Evolutionary conservation across 2,329 filamentous ascomycete genomes (phyloP), one percentile per base, ranked within the genome.

Genomic region (Erysiphe neolycopersici): DNA sequence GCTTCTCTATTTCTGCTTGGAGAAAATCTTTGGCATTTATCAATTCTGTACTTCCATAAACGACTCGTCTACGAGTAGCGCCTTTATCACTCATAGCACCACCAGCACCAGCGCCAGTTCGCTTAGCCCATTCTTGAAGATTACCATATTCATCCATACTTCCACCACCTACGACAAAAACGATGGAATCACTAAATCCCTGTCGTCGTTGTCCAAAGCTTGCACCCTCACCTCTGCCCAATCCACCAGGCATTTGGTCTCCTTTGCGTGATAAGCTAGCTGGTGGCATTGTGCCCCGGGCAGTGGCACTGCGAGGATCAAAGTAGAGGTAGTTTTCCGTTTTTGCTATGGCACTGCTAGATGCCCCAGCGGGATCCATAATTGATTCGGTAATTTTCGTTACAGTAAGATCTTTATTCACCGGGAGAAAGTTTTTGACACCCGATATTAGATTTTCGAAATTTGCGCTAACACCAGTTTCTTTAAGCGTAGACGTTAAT

Each of bases 71-170:
- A 60, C 81, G 79, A 58, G 73, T 78, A 18, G 72, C 68, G 9
- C 73, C 69, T 10, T 62, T 62, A 41, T 63, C 58, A 5, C 64
- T 61, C 13, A 54, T 52, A 14, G 57, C 56, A 3, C 58, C 53
- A 4, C 53, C 54, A 5, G 55, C 61, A 13, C 72, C 73, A 5
- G 56, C 61, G 13, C 73, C 73, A 4, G 82, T 84, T 50, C 87
- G 69, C 58, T 73, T 74, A 5, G 87, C 83, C 89, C 89, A 98
- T 56, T 95, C 89, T 58, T 93, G 83, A 57, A 98, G 59, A 60
- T 98, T 98, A 17, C 85, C 87, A 58, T 95, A 98, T 59, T 98
- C 89, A 53, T 98, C 89, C 81, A 98, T 95, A 57, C 84, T 94
- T 37, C 89, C 89, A 40, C 91, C 89, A 4, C 89, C 89, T 3